A percentile compares a stretch with the other conserved stretches of the same genome.
Conservation (phyloP, 768 basidiomycete species). For the Ramaria sp. region DNA sequence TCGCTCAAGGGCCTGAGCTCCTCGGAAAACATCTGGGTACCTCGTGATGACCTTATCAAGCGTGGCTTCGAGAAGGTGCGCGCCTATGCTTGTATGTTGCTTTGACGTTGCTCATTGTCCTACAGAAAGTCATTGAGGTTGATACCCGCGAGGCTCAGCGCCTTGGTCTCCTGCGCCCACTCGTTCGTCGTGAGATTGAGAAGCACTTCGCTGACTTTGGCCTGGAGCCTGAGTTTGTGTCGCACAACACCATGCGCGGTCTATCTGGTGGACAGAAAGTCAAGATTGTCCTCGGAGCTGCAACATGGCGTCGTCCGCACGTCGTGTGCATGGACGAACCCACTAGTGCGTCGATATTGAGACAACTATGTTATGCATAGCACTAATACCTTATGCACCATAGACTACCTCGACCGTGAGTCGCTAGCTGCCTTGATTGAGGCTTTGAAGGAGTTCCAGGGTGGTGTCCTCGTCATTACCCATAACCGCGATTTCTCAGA, state of each 20-base stretch:
- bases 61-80: constrained; percentile 91
- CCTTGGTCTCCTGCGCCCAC: constrained; percentile 86
- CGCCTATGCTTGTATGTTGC: constrained; percentile 4
- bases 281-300: constrained; percentile 97
- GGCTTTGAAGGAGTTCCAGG: constrained; percentile 95
- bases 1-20: constrained; percentile 92
- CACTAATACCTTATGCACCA: constrained; percentile 9
- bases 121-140: constrained; percentile 88
- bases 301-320: constrained; percentile 98
- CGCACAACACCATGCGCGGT: constrained; percentile 99
- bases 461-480: constrained; percentile 95
- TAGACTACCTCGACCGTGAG: constrained; percentile 98
- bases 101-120: background rate
- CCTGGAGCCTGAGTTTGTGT: constrained; percentile 97
- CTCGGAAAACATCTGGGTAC: constrained; percentile 96
- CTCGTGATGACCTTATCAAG: constrained; percentile 94
- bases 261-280: constrained; percentile 98
- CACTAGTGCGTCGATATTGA: constrained; percentile 48
- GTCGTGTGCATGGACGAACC: constrained; percentile 96
- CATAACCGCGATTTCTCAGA: constrained; percentile 99
- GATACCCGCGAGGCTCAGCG: constrained; percentile 97
- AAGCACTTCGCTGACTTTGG: constrained; percentile 99
- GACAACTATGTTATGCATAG: background rate
- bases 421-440: constrained; percentile 98
- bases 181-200: constrained; percentile 98